phyloP scores from a whole-genome alignment of 345 rosid species.

The Ricinus communis region DNA sequence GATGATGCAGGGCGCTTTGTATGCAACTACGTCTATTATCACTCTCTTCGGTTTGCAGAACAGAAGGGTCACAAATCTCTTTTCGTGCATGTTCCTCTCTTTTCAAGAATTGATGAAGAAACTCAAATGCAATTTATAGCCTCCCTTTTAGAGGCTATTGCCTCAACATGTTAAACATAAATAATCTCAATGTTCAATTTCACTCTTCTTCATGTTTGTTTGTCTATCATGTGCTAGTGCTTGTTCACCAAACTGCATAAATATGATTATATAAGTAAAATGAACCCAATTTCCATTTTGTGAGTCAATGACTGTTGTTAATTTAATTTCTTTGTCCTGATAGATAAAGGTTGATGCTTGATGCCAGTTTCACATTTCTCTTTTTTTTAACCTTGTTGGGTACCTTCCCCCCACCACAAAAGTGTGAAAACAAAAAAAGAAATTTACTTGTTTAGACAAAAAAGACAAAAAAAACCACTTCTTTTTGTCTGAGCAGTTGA shows the following conservation, averaged over 20 bases:
- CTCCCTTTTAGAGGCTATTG: constrained; percentile 65
- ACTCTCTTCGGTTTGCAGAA: constrained; percentile 65
- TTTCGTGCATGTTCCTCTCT: constrained; percentile 73
- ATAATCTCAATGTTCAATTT: background rate
- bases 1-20: constrained; percentile 70
- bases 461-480: background rate
- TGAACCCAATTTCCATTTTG: no score
- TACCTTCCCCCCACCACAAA: no score
- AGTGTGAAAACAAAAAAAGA: no score
- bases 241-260: background rate
- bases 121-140: constrained; percentile 65
- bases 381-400: background rate
- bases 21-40: constrained; percentile 80
- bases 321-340: background rate
- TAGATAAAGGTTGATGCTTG: background rate
- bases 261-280: constrained; percentile 6
- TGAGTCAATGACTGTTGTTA: background rate
- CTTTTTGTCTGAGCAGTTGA: background rate
- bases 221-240: constrained; percentile 3
- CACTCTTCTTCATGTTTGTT: background rate
- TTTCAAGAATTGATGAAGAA: constrained; percentile 62
- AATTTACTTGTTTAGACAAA: background rate
- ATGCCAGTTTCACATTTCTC: background rate
- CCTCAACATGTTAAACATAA: constrained; percentile 48
- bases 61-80: constrained; percentile 67